Conservation (phyloP, 2,329 filamentous ascomycete genomes). For the Ascochyta clinopodiicola region DNA sequence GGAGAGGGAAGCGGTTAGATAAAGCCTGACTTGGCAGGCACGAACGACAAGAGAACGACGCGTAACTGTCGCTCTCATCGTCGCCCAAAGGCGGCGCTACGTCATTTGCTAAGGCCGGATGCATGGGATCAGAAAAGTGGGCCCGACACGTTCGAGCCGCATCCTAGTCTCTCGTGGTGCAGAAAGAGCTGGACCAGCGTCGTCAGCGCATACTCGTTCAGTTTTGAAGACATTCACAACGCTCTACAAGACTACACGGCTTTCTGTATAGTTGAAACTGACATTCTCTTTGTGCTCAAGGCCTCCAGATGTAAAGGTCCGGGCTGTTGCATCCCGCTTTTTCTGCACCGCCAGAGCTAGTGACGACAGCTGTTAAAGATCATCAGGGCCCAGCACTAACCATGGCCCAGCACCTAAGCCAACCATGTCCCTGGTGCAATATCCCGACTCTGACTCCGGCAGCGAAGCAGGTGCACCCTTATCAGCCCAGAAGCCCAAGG, state of each 20-base stretch:
- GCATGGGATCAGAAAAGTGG: conserved; percentile 27
- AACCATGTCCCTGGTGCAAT: conserved; percentile 43
- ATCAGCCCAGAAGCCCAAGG: conserved; percentile 18
- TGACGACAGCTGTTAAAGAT: conserved; percentile 28
- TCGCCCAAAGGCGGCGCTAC: conserved; percentile 28
- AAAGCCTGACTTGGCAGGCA: conserved; percentile 44
- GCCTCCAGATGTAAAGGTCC: too few species aligned
- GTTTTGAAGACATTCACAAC: too few species aligned
- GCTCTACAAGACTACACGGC: too few species aligned
- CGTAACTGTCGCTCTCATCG: conserved; percentile 33
- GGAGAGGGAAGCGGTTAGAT: conserved; percentile 24
- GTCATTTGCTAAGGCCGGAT: conserved; percentile 31
- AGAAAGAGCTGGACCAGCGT: too few species aligned
- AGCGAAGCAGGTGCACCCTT: conserved; percentile 42
- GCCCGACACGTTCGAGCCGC: conserved; percentile 12
- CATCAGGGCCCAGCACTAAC: conserved; percentile 19
- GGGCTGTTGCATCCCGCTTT: too few species aligned
- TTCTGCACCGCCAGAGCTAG: not conserved
- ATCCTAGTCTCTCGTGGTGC: not conserved
- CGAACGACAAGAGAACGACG: conserved; percentile 31
- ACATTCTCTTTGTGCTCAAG: too few species aligned
- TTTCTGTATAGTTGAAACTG: too few species aligned
- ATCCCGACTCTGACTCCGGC: conserved; percentile 64
- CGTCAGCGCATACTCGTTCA: too few species aligned
- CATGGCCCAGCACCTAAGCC: conserved; percentile 15